phyloP scores from a whole-genome alignment of 495 filamentous ascomycete species.

The Poronia punctata region DNA sequence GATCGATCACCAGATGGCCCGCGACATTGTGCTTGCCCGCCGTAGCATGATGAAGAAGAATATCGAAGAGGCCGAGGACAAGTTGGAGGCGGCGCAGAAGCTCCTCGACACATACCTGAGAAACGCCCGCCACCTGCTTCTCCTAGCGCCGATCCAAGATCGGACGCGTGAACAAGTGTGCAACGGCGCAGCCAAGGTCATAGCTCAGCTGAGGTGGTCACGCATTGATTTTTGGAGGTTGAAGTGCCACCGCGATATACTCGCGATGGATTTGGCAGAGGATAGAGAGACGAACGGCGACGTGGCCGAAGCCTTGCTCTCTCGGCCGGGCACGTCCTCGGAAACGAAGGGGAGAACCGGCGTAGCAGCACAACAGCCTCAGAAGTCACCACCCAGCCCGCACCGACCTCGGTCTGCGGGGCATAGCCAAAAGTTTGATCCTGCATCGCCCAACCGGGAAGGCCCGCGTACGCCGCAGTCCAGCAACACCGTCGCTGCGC shows the following conservation, averaged over 20 bases:
- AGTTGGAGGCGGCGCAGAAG: conserved; percentile 61
- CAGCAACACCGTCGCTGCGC: conserved; percentile 35
- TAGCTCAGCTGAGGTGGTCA: conserved; percentile 87
- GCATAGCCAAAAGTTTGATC: conserved; percentile 22
- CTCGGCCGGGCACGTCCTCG: conserved; percentile 16
- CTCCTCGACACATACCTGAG: conserved; percentile 75
- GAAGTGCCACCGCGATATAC: conserved; percentile 83
- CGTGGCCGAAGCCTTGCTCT: conserved; percentile 21
- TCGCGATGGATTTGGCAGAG: conserved; percentile 77
- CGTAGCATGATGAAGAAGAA: conserved; percentile 74
- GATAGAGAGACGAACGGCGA: conserved; percentile 45
- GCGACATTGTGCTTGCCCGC: conserved; percentile 74
- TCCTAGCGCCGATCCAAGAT: conserved; percentile 80
- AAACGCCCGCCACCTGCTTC: conserved; percentile 86
- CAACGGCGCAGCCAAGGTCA: conserved; percentile 73
- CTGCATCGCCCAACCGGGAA: conserved; percentile 31
- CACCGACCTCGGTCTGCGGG: conserved; percentile 24
- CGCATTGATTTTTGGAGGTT: conserved; percentile 89
- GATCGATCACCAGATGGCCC: conserved; percentile 72
- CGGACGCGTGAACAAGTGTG: conserved; percentile 82
- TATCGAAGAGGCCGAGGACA: conserved; percentile 78
- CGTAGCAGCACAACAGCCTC: conserved; percentile 21
- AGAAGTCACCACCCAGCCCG: conserved; percentile 24
- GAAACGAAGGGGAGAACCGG: conserved; percentile 22
- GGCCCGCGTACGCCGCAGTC: conserved; percentile 42